Base-by-base conservation (phyloP, 495 filamentous ascomycete species). In the Astrothelium macrocarpum region DNA sequence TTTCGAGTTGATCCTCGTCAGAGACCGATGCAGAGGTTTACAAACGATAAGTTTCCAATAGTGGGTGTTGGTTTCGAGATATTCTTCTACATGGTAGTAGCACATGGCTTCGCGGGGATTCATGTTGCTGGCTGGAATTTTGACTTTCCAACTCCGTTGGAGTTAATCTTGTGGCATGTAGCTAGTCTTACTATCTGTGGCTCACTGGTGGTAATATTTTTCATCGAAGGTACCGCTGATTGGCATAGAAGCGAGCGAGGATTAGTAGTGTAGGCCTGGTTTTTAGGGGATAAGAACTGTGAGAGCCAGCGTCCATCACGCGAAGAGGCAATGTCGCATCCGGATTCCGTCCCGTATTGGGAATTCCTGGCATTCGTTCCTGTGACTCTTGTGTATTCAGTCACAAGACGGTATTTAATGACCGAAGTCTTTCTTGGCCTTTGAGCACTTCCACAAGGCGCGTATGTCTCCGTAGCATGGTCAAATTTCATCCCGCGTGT, bases 81-180 rank as follows among this genome's bases (percentile, higher is more conserved):
- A 49, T 49, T 14, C 43, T 20, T 20, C 43, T 49, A 11, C 18
- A 49, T 49, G 18, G 43, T 20, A 18, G 36, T 39, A 16, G 36
- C 36, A 16, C 36, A 39, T 39, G 36, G 36, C 36, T 39, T 39
- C 36, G 36, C 36, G 36, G 59, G n/a, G 12, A 62, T 62, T 4
- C 60, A 62, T 25, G n/a, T 62, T 32, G 60, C 60, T 9, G 60
- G 18, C 11, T 62, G 61, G 61, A 62, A 62, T 26, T 49, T 53
- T 28, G 39, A 26, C 2, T 62, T 62, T 45, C 61, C 61, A 11
- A 53, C 36, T 2, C 3, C 3, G 25, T 11, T 28, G 10, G 61
- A 62, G 43, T 2, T 5, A 49, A 14, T 12, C 23, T 42, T 62
- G 4, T 62, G 61, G 61, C 43, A 16, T 7, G 36, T 39, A 5